phyloP scores from a whole-genome alignment of 441 rosid species.

The Geranium incanum region DNA sequence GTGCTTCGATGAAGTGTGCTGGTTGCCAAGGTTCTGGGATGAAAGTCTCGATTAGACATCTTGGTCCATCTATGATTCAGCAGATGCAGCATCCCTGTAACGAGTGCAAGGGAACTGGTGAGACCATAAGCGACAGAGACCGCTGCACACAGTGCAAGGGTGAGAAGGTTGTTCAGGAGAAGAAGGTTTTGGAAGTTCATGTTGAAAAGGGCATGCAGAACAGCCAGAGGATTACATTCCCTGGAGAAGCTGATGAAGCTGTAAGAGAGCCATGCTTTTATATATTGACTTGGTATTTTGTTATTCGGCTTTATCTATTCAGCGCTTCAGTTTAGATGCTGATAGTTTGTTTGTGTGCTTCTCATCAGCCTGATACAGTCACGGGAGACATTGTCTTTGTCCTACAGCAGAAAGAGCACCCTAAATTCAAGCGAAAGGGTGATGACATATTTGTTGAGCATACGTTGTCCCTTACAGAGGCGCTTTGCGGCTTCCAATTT shows the following conservation, averaged over 20 bases:
- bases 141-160: slow-evolving; percentile 65
- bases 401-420: slow-evolving; percentile 76
- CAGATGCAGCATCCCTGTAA: slow-evolving; percentile 17
- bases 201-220: slow-evolving; percentile 93
- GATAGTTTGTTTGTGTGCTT: not conserved
- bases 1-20: slow-evolving; percentile 15
- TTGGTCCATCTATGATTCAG: slow-evolving; percentile 91
- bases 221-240: slow-evolving; percentile 76
- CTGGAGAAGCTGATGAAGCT: slow-evolving; percentile 81
- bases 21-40: slow-evolving; percentile 15
- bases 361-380: slow-evolving; percentile 60
- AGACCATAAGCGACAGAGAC: slow-evolving; percentile 14
- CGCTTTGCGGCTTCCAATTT: slow-evolving; percentile 71
- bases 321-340: not conserved
- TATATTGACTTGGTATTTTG: too few species aligned
- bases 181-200: slow-evolving; percentile 64
- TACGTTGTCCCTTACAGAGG: slow-evolving; percentile 18
- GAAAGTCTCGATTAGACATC: slow-evolving; percentile 26
- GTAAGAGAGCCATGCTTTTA: slow-evolving; percentile 27
- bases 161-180: slow-evolving; percentile 64
- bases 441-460: slow-evolving; percentile 57
- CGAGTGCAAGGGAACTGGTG: slow-evolving; percentile 18
- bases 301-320: too few species aligned
- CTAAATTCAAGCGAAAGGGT: slow-evolving; percentile 62
- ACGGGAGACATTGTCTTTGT: slow-evolving; percentile 75